Evolutionary conservation across 2,329 filamentous ascomycete species (phyloP), one percentile per base, ranked within the genome.

Genomic region (Colletotrichum zoysiae): DNA sequence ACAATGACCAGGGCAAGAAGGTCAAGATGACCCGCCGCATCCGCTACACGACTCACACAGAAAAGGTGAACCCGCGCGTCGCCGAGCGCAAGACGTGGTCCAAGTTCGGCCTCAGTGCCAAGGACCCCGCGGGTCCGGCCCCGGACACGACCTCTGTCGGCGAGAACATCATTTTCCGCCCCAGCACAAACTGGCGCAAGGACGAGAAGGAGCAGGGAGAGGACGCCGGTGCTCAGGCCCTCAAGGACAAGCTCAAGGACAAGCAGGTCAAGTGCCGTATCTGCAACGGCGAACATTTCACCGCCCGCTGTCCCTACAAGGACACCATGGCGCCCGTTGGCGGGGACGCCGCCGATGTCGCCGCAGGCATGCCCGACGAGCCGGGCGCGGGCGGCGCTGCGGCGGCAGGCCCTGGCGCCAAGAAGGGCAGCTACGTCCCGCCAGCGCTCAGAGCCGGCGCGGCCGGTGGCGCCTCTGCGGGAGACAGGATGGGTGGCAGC

Each of bases 211-310:
- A 93, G 81, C 93, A 95, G 85, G 89, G 90, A 85, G 89, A 90
- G 80, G 90, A 91, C 78, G 84, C 88, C 79, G 92, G 93, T 83
- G 91, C 92, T 78, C 90, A 92, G 84, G 88, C 87, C 78, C 89
- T 92, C 85, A 93, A 93, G 86, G 90, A 92, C 81, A 92, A 93
- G 86, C 88, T 98, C 80, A 97, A 96, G 90, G 95, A 98, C 87
- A 97, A 98, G 90, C 97, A 98, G 87, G 97, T 99, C 88, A 98
- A 98, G 90, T 99, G 96, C 85, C 93, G 96, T 89, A 98, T 99
- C 82, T 99, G 96, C 87, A 93, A 92, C 82, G 96, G 95, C 81
- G 96, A 99, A 88, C 96, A 99, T 90, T 99, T 98, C 88, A 99
- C 96, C 53, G 95, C 95, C 77, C 92, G 96, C 83, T 99, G 96